These are phyloP conservation scores for Wallacemonas sp. DNA, from an alignment of 208 protist species.

Conservation along the genomic window DNA sequence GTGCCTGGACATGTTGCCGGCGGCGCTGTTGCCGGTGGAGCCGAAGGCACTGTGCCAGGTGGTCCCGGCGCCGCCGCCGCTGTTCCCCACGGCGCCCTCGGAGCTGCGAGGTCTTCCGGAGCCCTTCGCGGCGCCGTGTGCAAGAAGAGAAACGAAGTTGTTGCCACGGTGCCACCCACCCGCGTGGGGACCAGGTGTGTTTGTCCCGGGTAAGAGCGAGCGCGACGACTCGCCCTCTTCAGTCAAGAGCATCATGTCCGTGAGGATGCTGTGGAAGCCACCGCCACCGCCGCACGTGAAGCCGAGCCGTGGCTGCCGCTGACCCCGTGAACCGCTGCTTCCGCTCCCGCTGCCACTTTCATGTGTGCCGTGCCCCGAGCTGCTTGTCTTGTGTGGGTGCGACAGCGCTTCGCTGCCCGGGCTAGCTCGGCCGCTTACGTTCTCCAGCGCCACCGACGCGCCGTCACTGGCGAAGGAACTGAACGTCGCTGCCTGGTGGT, in stretches of 20 bases:
- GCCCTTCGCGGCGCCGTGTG: too few species aligned
- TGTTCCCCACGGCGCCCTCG: background rate
- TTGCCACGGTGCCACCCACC: background rate
- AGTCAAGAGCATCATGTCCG: background rate
- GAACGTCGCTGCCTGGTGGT: too few species aligned
- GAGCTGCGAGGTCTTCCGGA: background rate
- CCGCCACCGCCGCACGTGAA: background rate
- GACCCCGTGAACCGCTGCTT: too few species aligned
- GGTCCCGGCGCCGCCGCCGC: background rate
- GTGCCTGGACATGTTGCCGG: background rate
- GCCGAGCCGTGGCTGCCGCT: too few species aligned
- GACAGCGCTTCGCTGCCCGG: background rate
- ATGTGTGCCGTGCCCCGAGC: too few species aligned
- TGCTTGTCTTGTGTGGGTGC: background rate
- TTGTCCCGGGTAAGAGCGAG: background rate
- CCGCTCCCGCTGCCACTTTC: background rate
- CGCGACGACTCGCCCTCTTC: background rate
- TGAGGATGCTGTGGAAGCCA: constrained; percentile 4
- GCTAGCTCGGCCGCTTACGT: too few species aligned
- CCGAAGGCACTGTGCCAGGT: background rate
- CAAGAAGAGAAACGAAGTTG: background rate
- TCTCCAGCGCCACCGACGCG: too few species aligned
- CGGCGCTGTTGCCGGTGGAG: background rate
- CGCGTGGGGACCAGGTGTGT: background rate
- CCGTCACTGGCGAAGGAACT: too few species aligned